phyloP scores from a whole-genome alignment of 352 stramenopile species.

The Salisapilia sapeloensis region DNA sequence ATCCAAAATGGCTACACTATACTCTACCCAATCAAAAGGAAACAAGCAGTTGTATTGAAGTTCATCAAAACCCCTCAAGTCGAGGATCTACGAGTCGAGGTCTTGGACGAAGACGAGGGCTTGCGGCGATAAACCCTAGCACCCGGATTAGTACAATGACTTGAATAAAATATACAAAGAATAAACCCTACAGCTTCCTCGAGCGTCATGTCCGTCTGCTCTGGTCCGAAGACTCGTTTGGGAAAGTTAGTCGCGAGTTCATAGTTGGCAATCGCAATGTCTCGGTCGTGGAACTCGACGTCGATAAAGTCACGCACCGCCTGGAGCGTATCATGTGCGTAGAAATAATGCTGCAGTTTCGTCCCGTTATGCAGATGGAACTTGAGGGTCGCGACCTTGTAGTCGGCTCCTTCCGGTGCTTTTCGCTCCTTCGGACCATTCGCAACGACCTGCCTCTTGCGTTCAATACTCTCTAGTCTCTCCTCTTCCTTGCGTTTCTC shows the following conservation, averaged over 20 bases:
- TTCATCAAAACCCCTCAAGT: no score
- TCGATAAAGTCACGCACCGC: slow-evolving; percentile 68
- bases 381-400: slow-evolving; percentile 59
- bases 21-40: no score
- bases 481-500: slow-evolving; percentile 12
- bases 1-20: no score
- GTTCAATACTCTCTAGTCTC: slow-evolving; percentile 22
- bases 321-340: slow-evolving; percentile 59
- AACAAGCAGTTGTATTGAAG: no score
- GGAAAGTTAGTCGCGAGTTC: slow-evolving; percentile 78
- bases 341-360: slow-evolving; percentile 63
- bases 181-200: slow-evolving; percentile 31
- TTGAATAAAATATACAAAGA: background rate
- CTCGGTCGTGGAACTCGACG: slow-evolving; percentile 61
- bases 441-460: slow-evolving; percentile 29
- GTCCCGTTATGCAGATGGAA: slow-evolving; percentile 73
- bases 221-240: slow-evolving; percentile 47
- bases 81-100: slow-evolving; percentile 69
- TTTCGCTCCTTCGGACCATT: slow-evolving; percentile 24
- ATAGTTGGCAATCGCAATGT: slow-evolving; percentile 61
- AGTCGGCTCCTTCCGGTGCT: slow-evolving; percentile 22
- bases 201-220: slow-evolving; percentile 42
- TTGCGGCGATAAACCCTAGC: slow-evolving; percentile 50
- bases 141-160: slow-evolving; percentile 1
- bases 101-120: slow-evolving; percentile 70